Evolutionary conservation across 176 grass and related monocot genomes (phyloP).

Genomic region (Avena insularis): DNA sequence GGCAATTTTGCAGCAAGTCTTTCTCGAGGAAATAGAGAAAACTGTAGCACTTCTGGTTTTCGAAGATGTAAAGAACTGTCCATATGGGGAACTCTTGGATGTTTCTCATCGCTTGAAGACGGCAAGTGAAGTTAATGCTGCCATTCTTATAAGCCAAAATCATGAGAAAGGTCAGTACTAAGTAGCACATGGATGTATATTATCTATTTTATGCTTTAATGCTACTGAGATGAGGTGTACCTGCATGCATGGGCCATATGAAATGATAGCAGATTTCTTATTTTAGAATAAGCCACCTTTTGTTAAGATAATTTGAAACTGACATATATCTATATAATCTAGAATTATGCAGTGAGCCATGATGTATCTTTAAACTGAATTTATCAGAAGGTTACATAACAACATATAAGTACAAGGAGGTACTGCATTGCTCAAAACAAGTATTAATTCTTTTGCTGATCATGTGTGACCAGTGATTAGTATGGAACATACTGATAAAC

Average conservation of each 20-base stretch:
- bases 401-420: not conserved
- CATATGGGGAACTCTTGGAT: conserved; percentile 86
- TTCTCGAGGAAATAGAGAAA: conserved; percentile 94
- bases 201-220: not conserved
- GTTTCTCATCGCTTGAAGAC: conserved; percentile 90
- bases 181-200: conserved; percentile 15
- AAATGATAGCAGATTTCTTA: not conserved
- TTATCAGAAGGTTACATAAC: not conserved
- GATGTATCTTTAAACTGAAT: too few species aligned
- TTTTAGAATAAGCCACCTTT: not conserved
- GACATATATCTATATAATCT: not conserved
- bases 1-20: conserved; percentile 60
- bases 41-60: conserved; percentile 87
- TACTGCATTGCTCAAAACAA: not conserved
- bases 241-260: not conserved
- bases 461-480: not conserved
- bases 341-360: not conserved
- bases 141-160: conserved; percentile 92
- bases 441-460: not conserved
- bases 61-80: conserved; percentile 88
- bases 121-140: conserved; percentile 87
- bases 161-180: conserved; percentile 91
- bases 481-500: not conserved
- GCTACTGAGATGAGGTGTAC: not conserved
- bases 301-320: not conserved